Conservation (phyloP, 768 basidiomycete genomes). For the Coprinellus micaceus region DNA sequence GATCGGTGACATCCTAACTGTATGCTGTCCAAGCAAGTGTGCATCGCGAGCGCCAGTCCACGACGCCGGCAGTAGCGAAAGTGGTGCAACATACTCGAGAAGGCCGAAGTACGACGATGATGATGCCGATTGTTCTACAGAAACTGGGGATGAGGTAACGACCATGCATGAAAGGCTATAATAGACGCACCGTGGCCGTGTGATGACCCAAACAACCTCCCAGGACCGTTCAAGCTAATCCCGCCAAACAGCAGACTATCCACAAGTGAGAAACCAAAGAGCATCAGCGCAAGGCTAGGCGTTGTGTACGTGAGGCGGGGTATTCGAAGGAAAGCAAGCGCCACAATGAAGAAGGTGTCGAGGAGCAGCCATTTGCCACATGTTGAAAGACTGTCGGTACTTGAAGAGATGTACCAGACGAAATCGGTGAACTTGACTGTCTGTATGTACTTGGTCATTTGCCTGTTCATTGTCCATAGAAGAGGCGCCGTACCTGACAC, state of each 20-base stretch:
- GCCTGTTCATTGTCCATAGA: not conserved
- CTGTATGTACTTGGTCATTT: constrained; percentile 32
- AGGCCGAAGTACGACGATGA: constrained; percentile 46
- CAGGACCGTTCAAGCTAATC: constrained; percentile 49
- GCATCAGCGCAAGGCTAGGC: constrained; percentile 60
- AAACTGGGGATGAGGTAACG: not conserved
- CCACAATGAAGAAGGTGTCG: constrained; percentile 57
- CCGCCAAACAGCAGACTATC: constrained; percentile 73
- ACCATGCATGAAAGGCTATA: not conserved
- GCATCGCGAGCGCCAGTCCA: constrained; percentile 40
- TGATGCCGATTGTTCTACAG: constrained; percentile 33
- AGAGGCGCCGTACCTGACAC: constrained; percentile 53
- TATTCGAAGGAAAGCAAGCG: constrained; percentile 65
- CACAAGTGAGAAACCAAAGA: constrained; percentile 56
- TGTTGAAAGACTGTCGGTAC: constrained; percentile 38
- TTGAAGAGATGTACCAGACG: constrained; percentile 48
- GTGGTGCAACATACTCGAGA: constrained; percentile 43
- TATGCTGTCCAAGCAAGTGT: constrained; percentile 82
- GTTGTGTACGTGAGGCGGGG: constrained; percentile 68
- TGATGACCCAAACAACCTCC: constrained; percentile 22
- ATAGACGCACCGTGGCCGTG: constrained; percentile 5
- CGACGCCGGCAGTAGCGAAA: constrained; percentile 46
- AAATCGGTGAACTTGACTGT: constrained; percentile 76
- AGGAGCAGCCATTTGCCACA: constrained; percentile 71
- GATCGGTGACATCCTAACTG: constrained; percentile 88